Conservation (phyloP, 768 basidiomycete genomes). For the Rhodosporidiobolus sp. region DNA sequence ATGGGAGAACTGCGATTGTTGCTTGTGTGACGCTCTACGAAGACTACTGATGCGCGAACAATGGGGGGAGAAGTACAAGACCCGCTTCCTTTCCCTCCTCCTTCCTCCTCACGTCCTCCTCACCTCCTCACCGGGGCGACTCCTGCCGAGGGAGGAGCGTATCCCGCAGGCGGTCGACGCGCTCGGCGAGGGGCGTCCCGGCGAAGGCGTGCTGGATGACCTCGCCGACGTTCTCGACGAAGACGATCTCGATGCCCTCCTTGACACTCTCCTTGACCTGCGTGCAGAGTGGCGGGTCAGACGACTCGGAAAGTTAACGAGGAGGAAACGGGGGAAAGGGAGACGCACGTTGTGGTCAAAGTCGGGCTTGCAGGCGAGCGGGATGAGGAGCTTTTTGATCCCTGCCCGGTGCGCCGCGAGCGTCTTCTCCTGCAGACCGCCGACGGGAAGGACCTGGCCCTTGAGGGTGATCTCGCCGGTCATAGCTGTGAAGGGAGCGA, state of each 20-base stretch:
- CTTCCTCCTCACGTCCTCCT: background rate
- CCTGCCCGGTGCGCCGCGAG: conserved; percentile 94
- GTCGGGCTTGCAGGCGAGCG: conserved; percentile 82
- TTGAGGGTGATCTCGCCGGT: conserved; percentile 96
- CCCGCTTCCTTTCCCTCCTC: background rate
- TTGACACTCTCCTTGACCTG: conserved; percentile 78
- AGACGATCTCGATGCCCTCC: conserved; percentile 88
- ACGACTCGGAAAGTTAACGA: background rate
- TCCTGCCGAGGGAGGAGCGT: conserved; percentile 28
- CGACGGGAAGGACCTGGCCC: conserved; percentile 92
- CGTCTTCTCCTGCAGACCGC: conserved; percentile 87
- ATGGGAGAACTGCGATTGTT: too few species aligned
- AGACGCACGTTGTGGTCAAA: conserved; percentile 85
- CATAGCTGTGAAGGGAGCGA: conserved; percentile 63
- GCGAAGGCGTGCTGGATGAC: conserved; percentile 81
- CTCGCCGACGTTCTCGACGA: conserved; percentile 87
- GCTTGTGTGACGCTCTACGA: too few species aligned
- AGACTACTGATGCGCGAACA: too few species aligned
- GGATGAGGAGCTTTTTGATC: conserved; percentile 85
- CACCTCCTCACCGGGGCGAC: conserved; percentile 7
- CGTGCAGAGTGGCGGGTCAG: background rate
- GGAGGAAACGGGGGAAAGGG: background rate
- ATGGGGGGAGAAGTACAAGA: too few species aligned
- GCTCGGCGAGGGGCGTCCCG: conserved; percentile 19
- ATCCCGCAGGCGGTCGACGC: conserved; percentile 17